Conservation (phyloP, 805 yeast species). For the Millerozyma acaciae region DNA sequence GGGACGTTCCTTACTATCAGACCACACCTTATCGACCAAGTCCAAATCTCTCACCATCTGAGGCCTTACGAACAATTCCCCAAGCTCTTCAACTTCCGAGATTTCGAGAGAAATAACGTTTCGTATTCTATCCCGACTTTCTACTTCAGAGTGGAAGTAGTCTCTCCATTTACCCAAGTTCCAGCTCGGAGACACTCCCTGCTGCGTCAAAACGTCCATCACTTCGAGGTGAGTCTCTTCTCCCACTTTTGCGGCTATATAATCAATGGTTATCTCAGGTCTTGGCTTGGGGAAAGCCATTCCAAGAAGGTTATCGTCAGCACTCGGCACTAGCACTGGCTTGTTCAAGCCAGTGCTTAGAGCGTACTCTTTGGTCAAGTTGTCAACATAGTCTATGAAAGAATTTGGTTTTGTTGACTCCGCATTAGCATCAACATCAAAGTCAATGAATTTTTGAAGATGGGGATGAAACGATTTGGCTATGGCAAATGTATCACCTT, state of each 20-base stretch:
- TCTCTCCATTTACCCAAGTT: slow-evolving; percentile 68
- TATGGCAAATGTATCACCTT: slow-evolving; percentile 56
- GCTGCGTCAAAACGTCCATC: slow-evolving; percentile 86
- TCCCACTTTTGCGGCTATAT: slow-evolving; percentile 59
- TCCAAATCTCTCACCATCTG: slow-evolving; percentile 60
- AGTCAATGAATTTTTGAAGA: slow-evolving; percentile 28
- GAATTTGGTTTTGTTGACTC: slow-evolving; percentile 8
- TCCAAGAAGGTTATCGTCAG: slow-evolving; percentile 32
- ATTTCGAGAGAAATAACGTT: slow-evolving; percentile 84
- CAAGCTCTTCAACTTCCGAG: slow-evolving; percentile 49
- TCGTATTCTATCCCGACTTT: slow-evolving; percentile 58
- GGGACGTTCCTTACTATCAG: slow-evolving; percentile 37
- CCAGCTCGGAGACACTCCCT: slow-evolving; percentile 62
- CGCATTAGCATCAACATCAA: slow-evolving; percentile 23
- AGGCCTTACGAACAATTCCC: slow-evolving; percentile 56
- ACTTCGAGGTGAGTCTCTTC: slow-evolving; percentile 65
- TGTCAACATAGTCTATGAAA: slow-evolving; percentile 24
- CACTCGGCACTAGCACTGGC: slow-evolving; percentile 45
- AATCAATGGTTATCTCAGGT: slow-evolving; percentile 46
- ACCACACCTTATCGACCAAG: slow-evolving; percentile 67
- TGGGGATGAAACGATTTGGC: slow-evolving; percentile 52
- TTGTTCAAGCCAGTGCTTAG: slow-evolving; percentile 25
- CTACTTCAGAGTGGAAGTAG: slow-evolving; percentile 49
- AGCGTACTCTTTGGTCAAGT: slow-evolving; percentile 36
- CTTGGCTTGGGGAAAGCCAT: slow-evolving; percentile 48